Evolutionary conservation across 139 green algal species (phyloP).

Genomic region (Picochlorum sp.): DNA sequence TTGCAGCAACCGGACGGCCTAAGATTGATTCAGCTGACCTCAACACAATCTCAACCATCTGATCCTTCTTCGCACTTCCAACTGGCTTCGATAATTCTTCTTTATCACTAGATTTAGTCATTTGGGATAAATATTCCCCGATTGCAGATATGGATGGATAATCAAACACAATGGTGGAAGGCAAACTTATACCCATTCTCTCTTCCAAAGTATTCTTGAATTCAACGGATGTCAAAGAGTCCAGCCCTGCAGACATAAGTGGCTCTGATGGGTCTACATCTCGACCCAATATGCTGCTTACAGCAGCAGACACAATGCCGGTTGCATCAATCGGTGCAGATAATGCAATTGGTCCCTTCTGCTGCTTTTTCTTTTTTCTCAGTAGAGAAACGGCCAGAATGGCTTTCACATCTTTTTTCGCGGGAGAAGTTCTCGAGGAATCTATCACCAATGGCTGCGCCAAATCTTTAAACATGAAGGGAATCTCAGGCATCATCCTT

Average conservation of each 20-base stretch:
- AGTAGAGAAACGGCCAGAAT: not conserved
- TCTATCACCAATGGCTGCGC: too few relatives aligned
- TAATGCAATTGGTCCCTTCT: not conserved
- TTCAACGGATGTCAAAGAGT: constrained; percentile 35
- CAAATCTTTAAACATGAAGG: constrained; percentile 10
- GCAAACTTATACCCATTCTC: constrained; percentile 22
- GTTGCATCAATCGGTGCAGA: not conserved
- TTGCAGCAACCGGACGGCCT: constrained; percentile 16
- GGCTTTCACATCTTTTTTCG: too few relatives aligned
- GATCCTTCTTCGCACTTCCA: not conserved
- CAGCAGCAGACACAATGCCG: not conserved
- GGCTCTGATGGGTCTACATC: constrained; percentile 14
- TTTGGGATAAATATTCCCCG: not conserved
- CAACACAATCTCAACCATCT: not conserved
- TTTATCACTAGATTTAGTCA: constrained; percentile 1
- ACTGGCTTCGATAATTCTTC: not conserved
- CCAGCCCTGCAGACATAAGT: constrained; percentile 48
- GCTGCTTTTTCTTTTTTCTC: not conserved
- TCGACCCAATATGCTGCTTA: constrained; percentile 27
- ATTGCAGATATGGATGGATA: constrained; percentile 38
- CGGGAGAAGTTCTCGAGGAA: too few relatives aligned
- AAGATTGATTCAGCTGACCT: constrained; percentile 14
- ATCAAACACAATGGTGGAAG: constrained; percentile 43
- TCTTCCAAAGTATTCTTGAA: constrained; percentile 15
- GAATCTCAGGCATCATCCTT: constrained; percentile 3